Evolutionary conservation across 352 stramenopile species (phyloP), one percentile per base, ranked within the genome.

Genomic region (Phytophthora gonapodyides): DNA sequence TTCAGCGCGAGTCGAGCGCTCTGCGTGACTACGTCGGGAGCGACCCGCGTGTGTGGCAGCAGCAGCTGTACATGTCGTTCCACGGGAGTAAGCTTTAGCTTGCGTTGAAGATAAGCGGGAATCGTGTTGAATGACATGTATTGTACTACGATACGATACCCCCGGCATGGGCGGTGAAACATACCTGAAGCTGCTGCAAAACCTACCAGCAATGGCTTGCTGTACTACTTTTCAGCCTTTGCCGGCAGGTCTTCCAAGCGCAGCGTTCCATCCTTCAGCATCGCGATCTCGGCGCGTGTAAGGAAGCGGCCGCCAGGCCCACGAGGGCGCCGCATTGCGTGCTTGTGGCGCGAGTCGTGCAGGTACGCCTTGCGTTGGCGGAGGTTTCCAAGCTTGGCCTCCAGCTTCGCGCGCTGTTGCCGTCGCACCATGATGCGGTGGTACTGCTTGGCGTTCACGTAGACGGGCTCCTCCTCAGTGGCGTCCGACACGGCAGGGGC

Each of bases 401-500:
- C 88, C 15, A 94, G 78, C 63, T 96, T 96, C 40, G 87, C 84
- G 31, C 87, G 78, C 64, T 94, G 85, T 54, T 96, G 82, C 55
- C 88, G 81, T 40, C 88, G 87, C 48, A 95, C 87, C 79, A 96
- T 88, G 60, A 96, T 96, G 16, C 88, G 83, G 63, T 95, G 84
- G 61, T 96, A 96, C 63, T 96, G 88, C 74, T 96, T 96, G 47
- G 87, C 88, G 60, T 96, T 96, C 36, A 96, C 88, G 61, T 96
- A 96, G 36, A 96, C 85, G 5, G 88, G 88, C 47, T 95, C 86
- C 61, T 96, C 88, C 33, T 94, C 41, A 88, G 60, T 31, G 4
- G 53, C 30, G 17, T 69, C 61, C 15, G 61, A 48, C 7, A 60
- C 48, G 1, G 34, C 24, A 6, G 57, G 11, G 30, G 51, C 73